Evolutionary conservation across 805 yeast species (phyloP).

Genomic region (Candida awuae): DNA sequence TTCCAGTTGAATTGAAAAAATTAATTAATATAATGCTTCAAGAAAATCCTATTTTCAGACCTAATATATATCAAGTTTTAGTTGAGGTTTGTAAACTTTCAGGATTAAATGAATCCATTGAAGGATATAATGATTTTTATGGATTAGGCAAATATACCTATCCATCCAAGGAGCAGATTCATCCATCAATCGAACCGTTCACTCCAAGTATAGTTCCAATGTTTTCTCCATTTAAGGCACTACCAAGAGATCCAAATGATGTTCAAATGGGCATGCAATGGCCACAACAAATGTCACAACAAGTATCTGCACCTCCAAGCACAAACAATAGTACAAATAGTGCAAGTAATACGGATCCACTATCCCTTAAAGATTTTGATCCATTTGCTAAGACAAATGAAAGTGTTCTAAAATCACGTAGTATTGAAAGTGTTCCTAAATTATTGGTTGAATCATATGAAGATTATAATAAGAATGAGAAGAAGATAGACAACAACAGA

Average conservation of each 20-base stretch:
- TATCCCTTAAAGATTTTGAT: slow-evolving; percentile 7
- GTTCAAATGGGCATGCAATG: slow-evolving; percentile 30
- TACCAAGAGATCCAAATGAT: slow-evolving; percentile 37
- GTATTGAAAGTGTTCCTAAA: too few species aligned
- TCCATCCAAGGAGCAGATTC: slow-evolving; percentile 22
- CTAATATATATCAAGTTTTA: slow-evolving; percentile 77
- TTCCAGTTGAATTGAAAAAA: slow-evolving; percentile 63
- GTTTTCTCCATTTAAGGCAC: slow-evolving; percentile 28
- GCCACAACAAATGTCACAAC: slow-evolving; percentile 28
- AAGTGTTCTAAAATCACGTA: too few species aligned
- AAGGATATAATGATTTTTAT: slow-evolving; percentile 33
- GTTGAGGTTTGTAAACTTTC: slow-evolving; percentile 54
- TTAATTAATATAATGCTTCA: slow-evolving; percentile 73
- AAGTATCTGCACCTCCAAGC: slow-evolving; percentile 19
- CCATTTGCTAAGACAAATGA: slow-evolving; percentile 7
- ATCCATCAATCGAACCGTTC: slow-evolving; percentile 25
- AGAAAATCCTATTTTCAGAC: slow-evolving; percentile 75
- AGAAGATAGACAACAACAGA: not conserved
- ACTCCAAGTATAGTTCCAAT: slow-evolving; percentile 25
- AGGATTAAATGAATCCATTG: slow-evolving; percentile 25
- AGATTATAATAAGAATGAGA: not conserved
- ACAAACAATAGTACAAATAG: not conserved
- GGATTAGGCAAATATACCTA: slow-evolving; percentile 25
- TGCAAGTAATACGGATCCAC: not conserved
- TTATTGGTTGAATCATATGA: too few species aligned